Evolutionary conservation across 306 rosid species (phyloP), one percentile per base, ranked within the genome.

Genomic region (Vigna hirtella): DNA sequence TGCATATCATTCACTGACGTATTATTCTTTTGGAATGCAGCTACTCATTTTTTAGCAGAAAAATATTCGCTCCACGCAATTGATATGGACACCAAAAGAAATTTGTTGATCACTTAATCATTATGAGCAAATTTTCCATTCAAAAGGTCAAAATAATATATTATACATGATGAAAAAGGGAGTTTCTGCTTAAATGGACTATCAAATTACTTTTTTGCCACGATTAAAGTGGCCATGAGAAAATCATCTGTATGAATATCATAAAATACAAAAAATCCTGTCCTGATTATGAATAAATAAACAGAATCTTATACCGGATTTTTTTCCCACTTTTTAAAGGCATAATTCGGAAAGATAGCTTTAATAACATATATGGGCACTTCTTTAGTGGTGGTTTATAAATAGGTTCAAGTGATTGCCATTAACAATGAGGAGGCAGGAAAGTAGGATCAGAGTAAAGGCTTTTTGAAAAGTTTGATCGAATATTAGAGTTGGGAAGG

Each of bases 361-460:
- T 52, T 43, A 5, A 56, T 57, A 26, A 26, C 28, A 15, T 73
- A 58, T 74, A 36, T 17, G 2, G 20, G 63, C 72, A 63, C 63
- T 75, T 56, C 40, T 63, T 48, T 32, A 7, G 24, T 63, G 71
- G 71, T 49, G 40, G 24, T 42, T 12, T 26, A 22, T 72, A 38
- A 22, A 40, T 72, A 42, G 56, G 45, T 57, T 73, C 68, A 24
- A 57, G 18, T 22, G 69, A 43, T 49, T 49, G 16, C 26, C 79
- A 49, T 50, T 63, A 48, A 52, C 57, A 66, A 77, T 53, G 66
- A 52, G 66, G 73, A 64, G n/a, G 65, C 52, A 77, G 52, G 66
- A 66, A 52, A 71, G 59, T 66, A 32, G 62, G 66, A 59, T 28
- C 12, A 28, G 67, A 43, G 58, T 52, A 77, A 66, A 77, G 57